Base-by-base conservation (phyloP, 768 basidiomycete species). In the Mycena belliarum region DNA sequence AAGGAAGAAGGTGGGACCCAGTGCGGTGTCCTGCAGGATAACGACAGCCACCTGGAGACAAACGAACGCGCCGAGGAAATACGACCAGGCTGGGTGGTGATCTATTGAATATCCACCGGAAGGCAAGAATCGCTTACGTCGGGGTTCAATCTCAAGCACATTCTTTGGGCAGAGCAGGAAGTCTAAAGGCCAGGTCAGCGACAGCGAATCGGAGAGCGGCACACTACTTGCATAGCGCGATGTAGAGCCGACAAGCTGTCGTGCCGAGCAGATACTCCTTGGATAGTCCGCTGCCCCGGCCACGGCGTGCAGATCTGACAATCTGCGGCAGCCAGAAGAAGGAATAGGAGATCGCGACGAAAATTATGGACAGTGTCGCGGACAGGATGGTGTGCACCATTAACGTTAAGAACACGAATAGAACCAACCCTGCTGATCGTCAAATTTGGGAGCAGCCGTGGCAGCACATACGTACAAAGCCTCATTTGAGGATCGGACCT, bases 251-350 rank as follows among this genome's bases (percentile, higher is more conserved):
- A 55, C 87, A 88, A 2, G 84, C 47, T 0, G 89, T 89, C 6
- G 87, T 91, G 12, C 92, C 93, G 10, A 95, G 50, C 21, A 95
- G 68, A 63, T 95, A 96, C 65, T 86, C 83, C 43, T 73, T 76
- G 9, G 81, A 75, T 41, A 96, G 67, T 1, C 88, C 89, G 66
- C 88, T 88, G 9, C 80, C 79, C 57, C 91, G 79, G 10, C 87
- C 89, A 23, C 90, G 81, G 21, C 81, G 80, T 16, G 80, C 84
- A 16, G 92, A 89, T 23, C 94, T 80, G 51, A 87, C 76, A 46
- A 97, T 92, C 71, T 95, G 94, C 4, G 91, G 87, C 6, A 88
- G 63, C 94, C 94, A 97, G 66, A 95, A 86, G 57, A 79, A 79
- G 7, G 87, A 88, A 70, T 95, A 93, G 54, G 91, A 80, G 25